Evolutionary conservation across 2,329 filamentous ascomycete genomes (phyloP).

Genomic region (Penicillium sp.): DNA sequence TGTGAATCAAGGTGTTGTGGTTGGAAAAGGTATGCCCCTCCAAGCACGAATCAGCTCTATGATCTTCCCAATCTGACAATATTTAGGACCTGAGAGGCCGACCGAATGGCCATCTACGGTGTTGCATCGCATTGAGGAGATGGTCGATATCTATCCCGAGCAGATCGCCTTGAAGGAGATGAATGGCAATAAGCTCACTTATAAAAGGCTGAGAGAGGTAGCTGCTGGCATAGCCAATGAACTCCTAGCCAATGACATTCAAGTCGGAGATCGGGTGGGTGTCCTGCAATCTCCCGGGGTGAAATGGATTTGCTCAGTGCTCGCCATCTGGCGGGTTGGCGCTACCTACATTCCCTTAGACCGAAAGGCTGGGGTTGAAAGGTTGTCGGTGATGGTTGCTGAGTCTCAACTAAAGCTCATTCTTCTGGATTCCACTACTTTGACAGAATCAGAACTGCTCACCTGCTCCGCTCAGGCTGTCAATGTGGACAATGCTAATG

Average conservation of each 20-base stretch:
- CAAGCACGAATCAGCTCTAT: not conserved
- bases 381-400: slow-evolving; percentile 19
- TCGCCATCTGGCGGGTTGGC: slow-evolving; percentile 29
- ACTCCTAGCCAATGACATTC: slow-evolving; percentile 16
- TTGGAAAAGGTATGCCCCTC: slow-evolving; percentile 14
- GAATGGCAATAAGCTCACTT: slow-evolving; percentile 28
- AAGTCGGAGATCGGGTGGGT: slow-evolving; percentile 25
- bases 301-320: slow-evolving; percentile 25
- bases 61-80: not conserved
- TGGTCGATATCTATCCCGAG: slow-evolving; percentile 17
- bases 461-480: slow-evolving; percentile 1
- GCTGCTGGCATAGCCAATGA: slow-evolving; percentile 31
- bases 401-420: slow-evolving; percentile 9
- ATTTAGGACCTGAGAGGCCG: slow-evolving; percentile 15
- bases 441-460: slow-evolving; percentile 4
- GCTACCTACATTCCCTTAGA: slow-evolving; percentile 33
- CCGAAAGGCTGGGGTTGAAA: slow-evolving; percentile 18
- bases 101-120: slow-evolving; percentile 33
- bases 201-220: slow-evolving; percentile 29
- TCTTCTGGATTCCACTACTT: slow-evolving; percentile 7
- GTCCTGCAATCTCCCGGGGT: slow-evolving; percentile 37
- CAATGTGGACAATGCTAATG: slow-evolving; percentile 2
- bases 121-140: slow-evolving; percentile 32
- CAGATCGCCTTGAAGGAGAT: slow-evolving; percentile 26
- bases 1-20: slow-evolving; percentile 10